Evolutionary conservation across 208 protist genomes (phyloP), one percentile per base, ranked within the genome.

Genomic region (Naegleria fowleri): DNA sequence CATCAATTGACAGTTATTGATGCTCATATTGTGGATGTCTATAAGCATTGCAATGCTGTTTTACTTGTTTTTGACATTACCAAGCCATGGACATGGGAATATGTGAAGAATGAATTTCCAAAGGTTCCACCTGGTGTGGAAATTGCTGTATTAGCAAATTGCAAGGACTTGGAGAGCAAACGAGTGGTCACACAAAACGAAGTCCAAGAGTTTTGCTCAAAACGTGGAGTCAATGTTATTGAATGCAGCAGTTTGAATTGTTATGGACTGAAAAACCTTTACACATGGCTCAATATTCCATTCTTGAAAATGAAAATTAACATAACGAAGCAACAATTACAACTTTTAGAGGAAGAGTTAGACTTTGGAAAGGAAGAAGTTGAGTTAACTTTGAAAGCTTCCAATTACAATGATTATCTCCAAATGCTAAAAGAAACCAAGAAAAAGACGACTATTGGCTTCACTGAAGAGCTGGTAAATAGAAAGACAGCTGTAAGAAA

Each of bases 41-140:
- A 93, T 90, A 86, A 91, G 11, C 90, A 88, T 19, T 75, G 89
- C 22, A 92, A 93, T 87, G 90, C 84, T 25, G 92, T 90, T 40
- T 43, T 93, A 41, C 92, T 93, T n/a, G n/a, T 93, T 6, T 51
- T 93, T 79, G 91, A 93, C 87, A 55, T 92, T 33, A 92, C 91
- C 25, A 93, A 92, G 43, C 6, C 11, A 29, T 86, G 86, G 84
- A 92, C 91, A 22, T 90, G 90, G 15, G 89, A 92, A 40, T 93
- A 93, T 58, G 48, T 93, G 13, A 48, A 86, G 39, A 48, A 41
- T 16, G 86, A 93, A 58, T 39, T 90, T n/a, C 1, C 1, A 11
- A 91, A 87, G 38, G 51, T 93, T 55, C 92, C 91, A 52, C 40
- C n/a, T 16, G 19, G 36, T 39, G 67, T 93, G 38, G 43, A 75